Percentiles rank a stretch among this genome's conserved stretches.
Conservation (phyloP, 1,284 basidiomycete species). For the Trametes hirsuta region DNA sequence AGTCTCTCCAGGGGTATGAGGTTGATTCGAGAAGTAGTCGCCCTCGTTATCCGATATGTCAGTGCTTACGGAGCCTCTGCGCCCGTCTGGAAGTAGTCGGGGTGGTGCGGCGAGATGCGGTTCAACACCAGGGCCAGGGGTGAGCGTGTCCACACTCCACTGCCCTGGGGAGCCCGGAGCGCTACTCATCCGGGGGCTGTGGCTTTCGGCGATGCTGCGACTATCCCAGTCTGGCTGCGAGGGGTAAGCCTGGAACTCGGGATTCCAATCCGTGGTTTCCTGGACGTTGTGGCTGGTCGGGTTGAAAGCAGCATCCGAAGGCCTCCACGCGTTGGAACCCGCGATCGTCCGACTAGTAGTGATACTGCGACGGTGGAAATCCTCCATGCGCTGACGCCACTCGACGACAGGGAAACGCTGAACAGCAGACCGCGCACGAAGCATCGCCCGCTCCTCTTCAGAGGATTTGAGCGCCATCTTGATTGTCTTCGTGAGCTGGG, state of each 20-base stretch:
- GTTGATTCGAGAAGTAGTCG: constrained; percentile 53
- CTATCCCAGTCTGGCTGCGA: constrained; percentile 59
- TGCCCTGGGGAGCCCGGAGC: constrained; percentile 54
- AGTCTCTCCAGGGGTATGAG: constrained; percentile 35
- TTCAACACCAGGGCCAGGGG: constrained; percentile 40
- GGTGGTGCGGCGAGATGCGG: constrained; percentile 39
- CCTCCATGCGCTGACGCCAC: constrained; percentile 93
- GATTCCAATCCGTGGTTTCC: constrained; percentile 61
- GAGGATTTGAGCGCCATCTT: constrained; percentile 91
- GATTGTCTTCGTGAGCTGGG: constrained; percentile 92
- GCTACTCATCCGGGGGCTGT: constrained; percentile 33
- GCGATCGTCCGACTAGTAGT: constrained; percentile 68
- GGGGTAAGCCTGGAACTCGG: constrained; percentile 52
- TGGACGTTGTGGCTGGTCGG: constrained; percentile 44
- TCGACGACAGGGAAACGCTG: constrained; percentile 96
- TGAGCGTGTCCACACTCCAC: constrained; percentile 61
- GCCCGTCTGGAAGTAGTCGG: constrained; percentile 39
- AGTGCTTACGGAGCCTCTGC: constrained; percentile 50
- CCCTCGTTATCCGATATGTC: constrained; percentile 60
- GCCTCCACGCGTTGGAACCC: constrained; percentile 76
- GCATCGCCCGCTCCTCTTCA: constrained; percentile 86
- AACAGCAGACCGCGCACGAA: constrained; percentile 89
- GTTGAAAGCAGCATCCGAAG: constrained; percentile 61
- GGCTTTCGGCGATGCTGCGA: constrained; percentile 42
- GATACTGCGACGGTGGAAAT: constrained; percentile 90